Evolutionary conservation across 2,329 filamentous ascomycete genomes (phyloP), one percentile per base, ranked within the genome.

Genomic region (Aspergillus calidoustus): DNA sequence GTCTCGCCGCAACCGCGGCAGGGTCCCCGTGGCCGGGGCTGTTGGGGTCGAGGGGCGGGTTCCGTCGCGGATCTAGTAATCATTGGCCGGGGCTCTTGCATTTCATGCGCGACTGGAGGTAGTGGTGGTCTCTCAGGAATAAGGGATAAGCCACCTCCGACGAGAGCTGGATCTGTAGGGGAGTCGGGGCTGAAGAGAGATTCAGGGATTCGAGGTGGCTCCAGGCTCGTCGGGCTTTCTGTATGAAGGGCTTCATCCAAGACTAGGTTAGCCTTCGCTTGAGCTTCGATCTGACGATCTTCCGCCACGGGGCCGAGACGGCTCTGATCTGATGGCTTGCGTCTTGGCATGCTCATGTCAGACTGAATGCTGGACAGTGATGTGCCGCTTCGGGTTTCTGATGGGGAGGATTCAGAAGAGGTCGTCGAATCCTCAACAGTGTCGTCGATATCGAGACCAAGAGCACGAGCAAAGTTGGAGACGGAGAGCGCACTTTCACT

Each of bases 1-100:
- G 84, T 81, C 50, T 90, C 81, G 3, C 86, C 83, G 76, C 95
- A 99, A 1, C 91, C 91, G 71, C 92, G 91, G 80, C 95, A 99
- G 64, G 87, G 87, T 2, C 92, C 91, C 59, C 91, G 90, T 17
- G 84, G 84, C 22, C 73, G 71, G 9, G 79, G 74, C 6, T 75
- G 73, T 46, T 59, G 49, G n/a, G 81, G 79, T 30, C 80, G 77
- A 11, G 77, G 80, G 44, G 77, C 74, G 2, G 71, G 71, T 50
- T 67, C 65, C 4, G 72, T 74, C n/a, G 68, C 68, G 17, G 71
- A 65, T 11, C 71, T 59, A 50, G 62, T 53, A 55, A 66, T 28
- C 25, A 28, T 59, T 34, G 51, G 41, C 4, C 59, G 64, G 46
- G 43, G 56, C 4, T 68, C 34, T 6, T 61, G 34, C 28, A 54